Evolutionary conservation across 2,329 filamentous ascomycete genomes (phyloP).

Genomic region (Pseudogymnoascus sp.): DNA sequence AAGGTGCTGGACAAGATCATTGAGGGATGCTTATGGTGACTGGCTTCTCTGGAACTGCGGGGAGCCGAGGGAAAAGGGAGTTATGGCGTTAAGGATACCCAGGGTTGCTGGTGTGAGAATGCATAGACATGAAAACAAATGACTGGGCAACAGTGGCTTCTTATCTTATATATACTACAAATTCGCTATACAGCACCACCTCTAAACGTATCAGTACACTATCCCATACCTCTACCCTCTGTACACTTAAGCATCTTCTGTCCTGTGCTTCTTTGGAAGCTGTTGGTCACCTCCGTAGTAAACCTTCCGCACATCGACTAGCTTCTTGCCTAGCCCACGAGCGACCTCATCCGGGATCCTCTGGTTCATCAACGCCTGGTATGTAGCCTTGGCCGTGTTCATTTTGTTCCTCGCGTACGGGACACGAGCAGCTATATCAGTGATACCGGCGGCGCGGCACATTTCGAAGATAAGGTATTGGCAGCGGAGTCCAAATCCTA

Average conservation of each 20-base stretch:
- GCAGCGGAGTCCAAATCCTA: slow-evolving; percentile 89
- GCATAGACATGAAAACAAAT: background rate
- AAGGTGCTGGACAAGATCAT: slow-evolving; percentile 28
- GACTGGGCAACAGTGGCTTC: background rate
- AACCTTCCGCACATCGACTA: slow-evolving; percentile 93
- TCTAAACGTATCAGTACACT: slow-evolving; percentile 4
- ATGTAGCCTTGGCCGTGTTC: slow-evolving; percentile 93
- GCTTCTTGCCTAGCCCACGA: slow-evolving; percentile 80
- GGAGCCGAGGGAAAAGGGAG: background rate
- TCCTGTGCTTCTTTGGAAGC: background rate
- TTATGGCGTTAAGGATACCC: slow-evolving; percentile 3
- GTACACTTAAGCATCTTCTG: background rate
- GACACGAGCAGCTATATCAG: slow-evolving; percentile 76
- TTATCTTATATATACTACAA: slow-evolving; percentile 7
- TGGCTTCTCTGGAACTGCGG: background rate
- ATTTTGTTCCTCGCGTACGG: slow-evolving; percentile 86
- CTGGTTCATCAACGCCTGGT: slow-evolving; percentile 74
- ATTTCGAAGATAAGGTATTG: slow-evolving; percentile 92
- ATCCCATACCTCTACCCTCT: background rate
- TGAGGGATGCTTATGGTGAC: background rate
- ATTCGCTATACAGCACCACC: slow-evolving; percentile 1
- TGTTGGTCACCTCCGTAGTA: slow-evolving; percentile 67
- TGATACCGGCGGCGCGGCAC: slow-evolving; percentile 76
- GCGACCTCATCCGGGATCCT: slow-evolving; percentile 84
- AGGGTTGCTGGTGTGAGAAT: background rate